Base-by-base conservation (phyloP, 768 basidiomycete species). In the Russula abietina region DNA sequence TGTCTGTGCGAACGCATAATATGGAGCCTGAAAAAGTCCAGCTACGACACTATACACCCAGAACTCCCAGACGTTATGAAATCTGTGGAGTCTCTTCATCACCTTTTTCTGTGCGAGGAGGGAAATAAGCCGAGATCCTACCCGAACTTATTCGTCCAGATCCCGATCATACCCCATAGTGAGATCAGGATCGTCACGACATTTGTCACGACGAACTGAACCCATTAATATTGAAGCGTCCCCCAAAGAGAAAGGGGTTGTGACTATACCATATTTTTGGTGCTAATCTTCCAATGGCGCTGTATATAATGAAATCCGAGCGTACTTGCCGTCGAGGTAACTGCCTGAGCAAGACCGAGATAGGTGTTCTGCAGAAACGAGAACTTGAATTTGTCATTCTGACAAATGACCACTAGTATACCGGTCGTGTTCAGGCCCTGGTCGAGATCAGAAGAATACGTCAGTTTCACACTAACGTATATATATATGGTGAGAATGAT, bases 31-130 rank as follows among this genome's bases (percentile, higher is more conserved):
- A 79, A 91, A 91, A 10, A 92, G 73, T 14, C 90, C 89, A 67
- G 87, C 89, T 3, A 91, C 73, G 54, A 90, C 77, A 62, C 91
- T 91, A 75, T 92, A 93, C 5, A 83, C 84, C 86, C 91, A 95
- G 74, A 93, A 93, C 68, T 93, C 91, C 90, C 91, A 92, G 16
- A 69, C 80, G 62, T 91, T 89, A 70, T 91, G 90, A 74, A 89
- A 91, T 1, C 62, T 26, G 39, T 19, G 17, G 19, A 43, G 33
- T 51, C 16, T 24, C 57, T 22, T 7, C 19, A 46, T 55, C 11
- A 64, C 10, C 0, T 11, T 11, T 26, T 46, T 2, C n/a, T 36
- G 36, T 8, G 45, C 12, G 4, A 5, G 51, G 32, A 30, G 45
- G 46, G 46, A 33, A 28, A n/a, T 12, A 45, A 30, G 39, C 28